phyloP scores from a whole-genome alignment of 2,329 filamentous ascomycete genomes.

The Ambrosiella xylebori region DNA sequence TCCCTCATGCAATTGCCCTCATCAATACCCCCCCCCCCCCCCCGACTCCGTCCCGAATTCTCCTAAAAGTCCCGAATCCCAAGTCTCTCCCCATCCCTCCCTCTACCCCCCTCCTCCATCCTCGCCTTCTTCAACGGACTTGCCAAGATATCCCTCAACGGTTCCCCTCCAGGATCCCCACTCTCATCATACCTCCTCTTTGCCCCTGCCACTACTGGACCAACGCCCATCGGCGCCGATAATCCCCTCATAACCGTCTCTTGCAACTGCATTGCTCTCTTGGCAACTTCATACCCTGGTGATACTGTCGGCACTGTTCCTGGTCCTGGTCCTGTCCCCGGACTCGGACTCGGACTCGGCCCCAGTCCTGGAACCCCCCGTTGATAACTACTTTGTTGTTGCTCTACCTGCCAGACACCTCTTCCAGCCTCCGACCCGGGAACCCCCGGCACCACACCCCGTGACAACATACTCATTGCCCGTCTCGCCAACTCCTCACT shows the following conservation, averaged over 20 bases:
- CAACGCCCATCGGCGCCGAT: not conserved
- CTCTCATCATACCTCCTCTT: not conserved
- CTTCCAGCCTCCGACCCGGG: not conserved
- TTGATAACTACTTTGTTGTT: not conserved
- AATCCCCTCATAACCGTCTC: not conserved
- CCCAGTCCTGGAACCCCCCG: not conserved
- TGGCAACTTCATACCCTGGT: not conserved
- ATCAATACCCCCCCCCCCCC: not conserved
- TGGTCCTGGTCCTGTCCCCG: not conserved
- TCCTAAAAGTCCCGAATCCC: too few species aligned
- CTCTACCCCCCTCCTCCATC: not conserved
- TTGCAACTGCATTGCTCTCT: not conserved
- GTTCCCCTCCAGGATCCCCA: slow-evolving; percentile 11
- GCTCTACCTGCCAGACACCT: not conserved
- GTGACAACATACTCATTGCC: slow-evolving; percentile 22
- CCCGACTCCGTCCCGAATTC: too few species aligned
- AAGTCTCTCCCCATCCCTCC: too few species aligned
- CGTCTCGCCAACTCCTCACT: slow-evolving; percentile 40
- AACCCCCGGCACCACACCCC: slow-evolving; percentile 23
- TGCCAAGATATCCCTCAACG: slow-evolving; percentile 15
- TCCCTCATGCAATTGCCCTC: not conserved
- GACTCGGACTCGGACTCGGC: not conserved
- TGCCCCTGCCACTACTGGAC: not conserved
- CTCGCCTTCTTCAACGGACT: slow-evolving; percentile 6
- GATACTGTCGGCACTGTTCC: not conserved